phyloP scores from a whole-genome alignment of 306 rosid genomes.

The Ormosia emarginata region DNA sequence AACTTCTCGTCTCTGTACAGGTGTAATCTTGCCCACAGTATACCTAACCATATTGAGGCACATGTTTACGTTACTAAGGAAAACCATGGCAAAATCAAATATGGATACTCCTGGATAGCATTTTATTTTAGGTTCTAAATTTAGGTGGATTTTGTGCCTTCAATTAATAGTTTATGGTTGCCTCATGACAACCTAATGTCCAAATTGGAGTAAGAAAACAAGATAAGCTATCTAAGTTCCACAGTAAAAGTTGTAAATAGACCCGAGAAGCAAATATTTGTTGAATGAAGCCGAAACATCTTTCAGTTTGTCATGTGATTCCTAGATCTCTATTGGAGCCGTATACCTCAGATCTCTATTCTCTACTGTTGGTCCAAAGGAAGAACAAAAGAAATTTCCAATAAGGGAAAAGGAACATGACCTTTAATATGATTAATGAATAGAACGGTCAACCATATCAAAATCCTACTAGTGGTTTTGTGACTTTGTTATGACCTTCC shows the following conservation, averaged over 20 bases:
- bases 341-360: not conserved
- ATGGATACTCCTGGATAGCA: not conserved
- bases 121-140: not conserved
- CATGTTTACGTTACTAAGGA: conserved; percentile 17
- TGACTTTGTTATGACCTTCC: not conserved
- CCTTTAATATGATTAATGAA: conserved; percentile 2
- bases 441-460: not conserved
- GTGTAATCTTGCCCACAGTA: conserved; percentile 93
- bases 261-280: conserved; percentile 17
- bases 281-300: conserved; percentile 18
- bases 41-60: conserved; percentile 64
- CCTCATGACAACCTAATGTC: not conserved
- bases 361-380: not conserved
- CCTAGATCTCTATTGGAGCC: not conserved
- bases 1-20: conserved; percentile 81
- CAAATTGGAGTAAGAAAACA: not conserved
- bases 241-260: conserved; percentile 19
- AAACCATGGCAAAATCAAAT: conserved; percentile 16
- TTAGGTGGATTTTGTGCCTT: not conserved
- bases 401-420: not conserved
- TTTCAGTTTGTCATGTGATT: conserved; percentile 9
- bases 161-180: not conserved
- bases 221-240: not conserved
- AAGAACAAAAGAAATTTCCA: not conserved
- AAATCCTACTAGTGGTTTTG: not conserved